These are phyloP conservation scores for Nymphaea thermarum DNA, from an alignment of 164 flowering plant species.

Conservation along the genomic window DNA sequence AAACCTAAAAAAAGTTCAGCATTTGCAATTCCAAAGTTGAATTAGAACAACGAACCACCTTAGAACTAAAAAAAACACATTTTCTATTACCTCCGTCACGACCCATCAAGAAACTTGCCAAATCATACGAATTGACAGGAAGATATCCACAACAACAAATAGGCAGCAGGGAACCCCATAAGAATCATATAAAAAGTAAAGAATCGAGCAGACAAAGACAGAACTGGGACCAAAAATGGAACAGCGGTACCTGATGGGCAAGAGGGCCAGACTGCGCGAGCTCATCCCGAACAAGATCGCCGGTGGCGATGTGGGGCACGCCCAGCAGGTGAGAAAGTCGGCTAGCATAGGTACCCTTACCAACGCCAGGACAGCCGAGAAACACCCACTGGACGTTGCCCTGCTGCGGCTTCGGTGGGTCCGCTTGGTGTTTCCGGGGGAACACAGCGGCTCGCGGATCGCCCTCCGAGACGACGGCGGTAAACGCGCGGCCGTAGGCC, in stretches of 20 bases:
- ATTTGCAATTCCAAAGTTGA: background rate
- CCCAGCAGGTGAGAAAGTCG: slow-evolving; percentile 66
- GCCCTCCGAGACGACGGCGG: background rate
- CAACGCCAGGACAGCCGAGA: slow-evolving; percentile 93
- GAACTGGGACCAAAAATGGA: background rate
- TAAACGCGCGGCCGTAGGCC: background rate
- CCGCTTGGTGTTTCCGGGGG: slow-evolving; percentile 3
- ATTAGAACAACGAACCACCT: background rate
- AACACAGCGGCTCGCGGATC: background rate
- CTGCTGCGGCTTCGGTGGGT: slow-evolving; percentile 13
- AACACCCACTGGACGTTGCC: slow-evolving; percentile 84
- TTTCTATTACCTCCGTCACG: background rate
- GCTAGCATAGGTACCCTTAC: slow-evolving; percentile 87
- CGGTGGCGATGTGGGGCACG: slow-evolving; percentile 95
- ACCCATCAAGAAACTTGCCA: background rate
- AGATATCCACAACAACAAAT: background rate
- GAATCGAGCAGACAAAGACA: background rate
- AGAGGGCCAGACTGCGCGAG: slow-evolving; percentile 68
- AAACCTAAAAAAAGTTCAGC: background rate
- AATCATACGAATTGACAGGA: background rate
- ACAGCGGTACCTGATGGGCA: slow-evolving; percentile 37
- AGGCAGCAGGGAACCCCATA: background rate
- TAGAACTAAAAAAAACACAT: background rate
- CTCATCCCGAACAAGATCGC: slow-evolving; percentile 89
- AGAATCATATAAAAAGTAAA: background rate